Base-by-base conservation (phyloP, 2,329 filamentous ascomycete species). In the Sclerotinia trifoliorum region DNA sequence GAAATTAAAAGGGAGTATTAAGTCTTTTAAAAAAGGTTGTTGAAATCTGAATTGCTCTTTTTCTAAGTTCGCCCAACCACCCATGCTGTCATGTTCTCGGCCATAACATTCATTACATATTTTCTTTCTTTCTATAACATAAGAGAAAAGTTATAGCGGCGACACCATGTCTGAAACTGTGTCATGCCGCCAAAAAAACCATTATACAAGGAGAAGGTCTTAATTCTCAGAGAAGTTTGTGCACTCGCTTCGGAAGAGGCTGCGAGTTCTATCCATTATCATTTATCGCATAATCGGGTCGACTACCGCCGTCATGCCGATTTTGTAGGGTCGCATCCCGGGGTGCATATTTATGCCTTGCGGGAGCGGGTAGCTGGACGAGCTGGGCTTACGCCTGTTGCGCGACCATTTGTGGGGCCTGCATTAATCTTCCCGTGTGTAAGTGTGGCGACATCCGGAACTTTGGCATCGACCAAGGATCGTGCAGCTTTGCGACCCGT, bases 401-500 rank as follows among this genome's bases (percentile, higher is more conserved):
- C 81, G 76, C 80, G 78, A 79, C 84, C 81, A 78, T 83, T 79
- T 55, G 74, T 79, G 80, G 71, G 83, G 70, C 83, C 81, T 66
- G 85, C 85, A 70, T 89, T 81, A 77, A 75, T 72, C 68, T 75
- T 77, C 66, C 75, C 75, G 29, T 74, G 54, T 60, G 76, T 73
- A 46, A 78, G 72, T 61, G 75, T 70, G 17, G 73, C 74, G 51
- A 78, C 74, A 63, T 78, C 76, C 63, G 76, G 76, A 60, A 78
- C 62, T 65, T 78, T 68, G 24, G 76, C 76, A 68, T 74, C 73
- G 44, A 68, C 74, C 71, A 90, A 84, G 51, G 86, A 85, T 44
- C 76, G 74, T 51, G 78, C 82, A 69, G 89, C 88, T 84, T 94
- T 95, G 81, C 92, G 94, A 77, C 92, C 91, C 75, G 90, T 93